phyloP scores from a whole-genome alignment of 495 filamentous ascomycete genomes.

The Lasiosphaeria ovina region DNA sequence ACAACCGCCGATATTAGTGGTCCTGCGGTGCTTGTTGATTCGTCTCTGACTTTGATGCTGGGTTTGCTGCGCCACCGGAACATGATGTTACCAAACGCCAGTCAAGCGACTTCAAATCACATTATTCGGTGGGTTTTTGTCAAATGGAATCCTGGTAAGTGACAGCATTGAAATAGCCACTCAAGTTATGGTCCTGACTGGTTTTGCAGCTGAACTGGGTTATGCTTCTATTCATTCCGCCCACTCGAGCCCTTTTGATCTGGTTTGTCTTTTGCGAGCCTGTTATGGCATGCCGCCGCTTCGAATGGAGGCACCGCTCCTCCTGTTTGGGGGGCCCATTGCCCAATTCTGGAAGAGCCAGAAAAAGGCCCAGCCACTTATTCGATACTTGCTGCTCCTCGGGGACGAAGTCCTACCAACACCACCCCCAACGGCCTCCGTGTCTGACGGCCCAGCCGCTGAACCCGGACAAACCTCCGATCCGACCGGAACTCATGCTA shows the following conservation, averaged over 20 bases:
- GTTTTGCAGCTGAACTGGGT: conserved; percentile 32
- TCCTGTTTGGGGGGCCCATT: conserved; percentile 40
- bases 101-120: conserved; percentile 61
- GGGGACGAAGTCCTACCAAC: conserved; percentile 18
- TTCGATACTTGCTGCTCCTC: conserved; percentile 44
- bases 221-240: conserved; percentile 40
- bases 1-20: conserved; percentile 75
- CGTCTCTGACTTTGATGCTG: conserved; percentile 71
- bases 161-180: neutral
- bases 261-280: conserved; percentile 45
- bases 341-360: conserved; percentile 33
- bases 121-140: conserved; percentile 77
- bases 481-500: conserved; percentile 38
- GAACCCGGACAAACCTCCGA: conserved; percentile 26
- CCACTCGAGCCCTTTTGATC: conserved; percentile 41
- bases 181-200: neutral
- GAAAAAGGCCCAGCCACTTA: conserved; percentile 20
- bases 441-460: conserved; percentile 4
- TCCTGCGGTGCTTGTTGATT: conserved; percentile 74
- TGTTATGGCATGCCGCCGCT: conserved; percentile 39
- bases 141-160: conserved; percentile 71
- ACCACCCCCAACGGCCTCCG: neutral
- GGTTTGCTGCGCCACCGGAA: conserved; percentile 58
- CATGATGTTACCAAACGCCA: conserved; percentile 61
- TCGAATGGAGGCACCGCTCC: conserved; percentile 24